A percentile compares a stretch with the other conserved stretches of the same genome.
phyloP scores from a whole-genome alignment of 1,284 basidiomycete species.

The Termitomyces sp. region DNA sequence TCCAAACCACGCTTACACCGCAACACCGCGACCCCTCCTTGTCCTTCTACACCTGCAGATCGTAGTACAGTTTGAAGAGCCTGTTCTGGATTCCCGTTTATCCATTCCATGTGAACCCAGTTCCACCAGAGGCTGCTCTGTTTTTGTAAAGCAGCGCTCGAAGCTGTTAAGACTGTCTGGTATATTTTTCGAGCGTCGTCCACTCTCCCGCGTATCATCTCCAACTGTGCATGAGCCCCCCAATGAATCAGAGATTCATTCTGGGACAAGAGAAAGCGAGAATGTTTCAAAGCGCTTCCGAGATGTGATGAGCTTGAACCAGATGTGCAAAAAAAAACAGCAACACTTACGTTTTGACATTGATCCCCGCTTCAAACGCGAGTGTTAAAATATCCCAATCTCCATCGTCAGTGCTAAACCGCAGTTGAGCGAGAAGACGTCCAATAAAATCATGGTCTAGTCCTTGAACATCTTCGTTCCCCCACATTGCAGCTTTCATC shows the following conservation, averaged over 20 bases:
- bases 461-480: constrained; percentile 40
- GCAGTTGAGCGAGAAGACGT: constrained; percentile 56
- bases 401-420: constrained; percentile 41
- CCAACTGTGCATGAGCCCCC: constrained; percentile 78
- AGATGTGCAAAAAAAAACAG: constrained; percentile 3
- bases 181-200: constrained; percentile 84
- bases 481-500: constrained; percentile 44
- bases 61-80: constrained; percentile 50
- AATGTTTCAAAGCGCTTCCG: constrained; percentile 66
- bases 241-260: constrained; percentile 72
- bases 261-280: constrained; percentile 64
- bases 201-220: constrained; percentile 64
- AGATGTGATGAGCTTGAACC: constrained; percentile 10
- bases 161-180: constrained; percentile 53
- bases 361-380: constrained; percentile 64
- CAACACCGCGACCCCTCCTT: constrained; percentile 48
- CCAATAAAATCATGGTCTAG: constrained; percentile 46
- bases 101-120: constrained; percentile 90
- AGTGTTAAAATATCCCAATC: constrained; percentile 63
- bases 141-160: constrained; percentile 33
- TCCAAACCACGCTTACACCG: constrained; percentile 57
- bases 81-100: constrained; percentile 47
- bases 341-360: constrained; percentile 58
- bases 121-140: constrained; percentile 72
- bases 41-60: constrained; percentile 48